phyloP scores from a whole-genome alignment of 2,329 filamentous ascomycete genomes.

The Ilyonectria robusta region DNA sequence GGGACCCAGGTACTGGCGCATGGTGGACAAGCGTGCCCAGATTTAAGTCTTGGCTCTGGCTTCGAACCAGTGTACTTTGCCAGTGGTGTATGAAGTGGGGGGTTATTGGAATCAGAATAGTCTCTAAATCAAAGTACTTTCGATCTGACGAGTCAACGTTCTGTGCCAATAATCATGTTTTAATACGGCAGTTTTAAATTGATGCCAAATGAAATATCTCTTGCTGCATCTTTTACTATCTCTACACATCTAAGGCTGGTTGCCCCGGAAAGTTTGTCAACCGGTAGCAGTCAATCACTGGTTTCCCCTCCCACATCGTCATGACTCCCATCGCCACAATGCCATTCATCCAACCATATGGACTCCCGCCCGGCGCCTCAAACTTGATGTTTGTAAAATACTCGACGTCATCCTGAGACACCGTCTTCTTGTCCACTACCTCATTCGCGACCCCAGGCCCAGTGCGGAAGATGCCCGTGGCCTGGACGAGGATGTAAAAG shows the following conservation, averaged over 20 bases:
- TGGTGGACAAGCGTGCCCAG: conserved; percentile 36
- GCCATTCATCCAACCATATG: conserved; percentile 36
- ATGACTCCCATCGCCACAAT: conserved; percentile 37
- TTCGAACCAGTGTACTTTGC: not conserved
- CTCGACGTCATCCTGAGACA: conserved; percentile 37
- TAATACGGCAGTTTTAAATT: too few species aligned
- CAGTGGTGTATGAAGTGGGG: not conserved
- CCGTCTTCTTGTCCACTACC: conserved; percentile 23
- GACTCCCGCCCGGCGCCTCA: conserved; percentile 34
- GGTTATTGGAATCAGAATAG: not conserved
- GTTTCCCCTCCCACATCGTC: conserved; percentile 37
- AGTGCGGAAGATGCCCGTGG: conserved; percentile 37
- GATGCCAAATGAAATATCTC: not conserved
- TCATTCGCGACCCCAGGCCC: conserved; percentile 29
- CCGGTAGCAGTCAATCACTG: conserved; percentile 40
- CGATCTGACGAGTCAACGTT: not conserved
- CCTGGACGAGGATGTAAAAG: conserved; percentile 37
- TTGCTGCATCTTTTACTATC: not conserved
- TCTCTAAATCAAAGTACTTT: not conserved
- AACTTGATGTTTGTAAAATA: conserved; percentile 41
- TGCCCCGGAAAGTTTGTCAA: conserved; percentile 40
- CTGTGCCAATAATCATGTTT: not conserved
- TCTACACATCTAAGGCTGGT: conserved; percentile 20
- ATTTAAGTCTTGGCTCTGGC: conserved; percentile 22
- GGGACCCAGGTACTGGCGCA: conserved; percentile 43